phyloP scores from a whole-genome alignment of 2,329 filamentous ascomycete species.

The Pseudogymnoascus destructans region DNA sequence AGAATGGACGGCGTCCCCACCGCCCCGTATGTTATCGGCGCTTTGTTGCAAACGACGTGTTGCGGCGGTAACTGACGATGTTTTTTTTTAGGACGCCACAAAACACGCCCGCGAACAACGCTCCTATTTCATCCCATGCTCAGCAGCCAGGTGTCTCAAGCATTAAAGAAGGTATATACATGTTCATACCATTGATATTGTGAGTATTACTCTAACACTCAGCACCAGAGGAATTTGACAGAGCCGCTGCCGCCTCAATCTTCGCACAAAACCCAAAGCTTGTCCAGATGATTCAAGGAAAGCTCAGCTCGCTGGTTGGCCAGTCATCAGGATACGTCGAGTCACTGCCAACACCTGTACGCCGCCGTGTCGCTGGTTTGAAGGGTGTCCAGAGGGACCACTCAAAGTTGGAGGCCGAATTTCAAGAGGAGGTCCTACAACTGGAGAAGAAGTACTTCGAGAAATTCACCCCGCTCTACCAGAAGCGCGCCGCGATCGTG shows the following conservation, averaged over 20 bases:
- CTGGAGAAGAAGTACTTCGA: constrained; percentile 99
- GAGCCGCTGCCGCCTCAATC: constrained; percentile 73
- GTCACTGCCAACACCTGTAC: constrained; percentile 77
- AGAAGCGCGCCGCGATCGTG: constrained; percentile 86
- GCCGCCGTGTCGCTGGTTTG: constrained; percentile 83
- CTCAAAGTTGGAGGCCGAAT: constrained; percentile 93
- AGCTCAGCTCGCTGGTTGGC: constrained; percentile 84
- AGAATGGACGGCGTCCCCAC: constrained; percentile 43
- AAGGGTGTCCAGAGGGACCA: constrained; percentile 99
- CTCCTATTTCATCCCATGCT: constrained; percentile 93
- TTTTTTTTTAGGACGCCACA: constrained; percentile 69
- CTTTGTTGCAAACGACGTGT: constrained; percentile 10
- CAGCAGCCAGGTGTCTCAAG: constrained; percentile 88
- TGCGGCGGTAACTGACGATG: constrained; percentile 15
- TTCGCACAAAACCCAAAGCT: constrained; percentile 93
- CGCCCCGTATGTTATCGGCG: constrained; percentile 43
- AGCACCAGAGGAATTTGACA: constrained; percentile 72
- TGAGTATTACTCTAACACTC: background rate
- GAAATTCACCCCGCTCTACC: constrained; percentile 94
- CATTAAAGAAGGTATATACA: constrained; percentile 83
- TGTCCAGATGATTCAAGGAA: constrained; percentile 95
- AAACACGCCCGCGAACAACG: constrained; percentile 91
- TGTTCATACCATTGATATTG: background rate
- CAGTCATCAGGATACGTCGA: constrained; percentile 96
- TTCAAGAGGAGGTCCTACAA: constrained; percentile 95